phyloP scores from a whole-genome alignment of 1,139 yeast species.

The Lodderomyces oxycetoniae region DNA sequence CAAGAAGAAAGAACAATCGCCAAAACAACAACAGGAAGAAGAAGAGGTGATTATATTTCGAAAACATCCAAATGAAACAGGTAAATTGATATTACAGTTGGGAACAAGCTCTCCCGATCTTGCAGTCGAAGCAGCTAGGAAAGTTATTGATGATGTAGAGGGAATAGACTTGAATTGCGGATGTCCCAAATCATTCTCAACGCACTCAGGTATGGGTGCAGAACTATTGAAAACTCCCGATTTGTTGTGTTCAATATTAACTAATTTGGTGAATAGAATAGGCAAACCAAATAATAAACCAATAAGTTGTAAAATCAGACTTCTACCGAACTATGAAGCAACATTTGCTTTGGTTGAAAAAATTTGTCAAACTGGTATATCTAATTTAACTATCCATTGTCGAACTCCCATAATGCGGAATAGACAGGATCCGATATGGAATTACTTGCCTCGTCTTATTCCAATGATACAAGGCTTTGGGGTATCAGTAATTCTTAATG shows the following conservation, averaged over 20 bases:
- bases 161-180: conserved; percentile 95
- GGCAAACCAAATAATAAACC: conserved; percentile 76
- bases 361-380: conserved; percentile 71
- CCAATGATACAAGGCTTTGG: conserved; percentile 57
- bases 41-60: conserved; percentile 54
- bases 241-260: conserved; percentile 60
- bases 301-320: conserved; percentile 83
- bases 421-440: conserved; percentile 72
- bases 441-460: conserved; percentile 58
- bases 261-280: conserved; percentile 65
- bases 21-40: not conserved
- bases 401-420: conserved; percentile 88
- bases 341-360: conserved; percentile 58
- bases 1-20: conserved; percentile 10
- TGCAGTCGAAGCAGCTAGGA: conserved; percentile 82
- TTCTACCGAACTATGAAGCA: conserved; percentile 55
- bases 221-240: conserved; percentile 83
- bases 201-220: conserved; percentile 97
- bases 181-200: conserved; percentile 86
- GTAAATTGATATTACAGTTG: conserved; percentile 75
- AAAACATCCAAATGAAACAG: conserved; percentile 53
- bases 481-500: conserved; percentile 76
- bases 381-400: conserved; percentile 85
- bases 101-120: conserved; percentile 81
- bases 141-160: conserved; percentile 79